A percentile compares a stretch with the other conserved stretches of the same genome.
Conservation (phyloP, 306 rosid species). For the Pyrus bretschneideri region DNA sequence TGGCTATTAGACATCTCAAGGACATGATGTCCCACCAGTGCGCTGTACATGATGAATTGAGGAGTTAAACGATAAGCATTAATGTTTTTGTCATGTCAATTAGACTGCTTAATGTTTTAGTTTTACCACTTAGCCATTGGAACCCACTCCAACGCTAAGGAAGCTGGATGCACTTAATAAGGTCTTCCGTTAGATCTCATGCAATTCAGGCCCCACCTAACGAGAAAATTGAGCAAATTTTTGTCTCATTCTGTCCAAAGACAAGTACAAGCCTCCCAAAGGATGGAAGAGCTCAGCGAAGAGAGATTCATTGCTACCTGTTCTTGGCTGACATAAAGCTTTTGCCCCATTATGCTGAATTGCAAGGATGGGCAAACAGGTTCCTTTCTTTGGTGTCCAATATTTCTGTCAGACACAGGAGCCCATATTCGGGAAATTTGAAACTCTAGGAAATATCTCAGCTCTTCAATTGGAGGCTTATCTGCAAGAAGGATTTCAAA, state of each 20-base stretch:
- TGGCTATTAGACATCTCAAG: conserved; percentile 2
- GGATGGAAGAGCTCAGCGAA: background rate
- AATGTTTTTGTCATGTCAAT: background rate
- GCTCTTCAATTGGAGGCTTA: conserved; percentile 94
- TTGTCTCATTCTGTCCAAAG: background rate
- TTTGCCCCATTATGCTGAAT: conserved; percentile 96
- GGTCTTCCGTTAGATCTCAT: background rate
- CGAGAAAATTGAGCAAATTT: background rate
- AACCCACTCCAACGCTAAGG: background rate
- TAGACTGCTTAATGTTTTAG: background rate
- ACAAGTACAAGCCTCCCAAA: background rate
- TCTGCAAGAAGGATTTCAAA: conserved; percentile 34
- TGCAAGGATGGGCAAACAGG: conserved; percentile 94
- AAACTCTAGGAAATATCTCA: conserved; percentile 87
- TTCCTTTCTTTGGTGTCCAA: conserved; percentile 86
- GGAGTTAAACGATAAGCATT: background rate
- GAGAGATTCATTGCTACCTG: conserved; percentile 40
- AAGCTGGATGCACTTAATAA: background rate
- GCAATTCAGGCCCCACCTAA: background rate
- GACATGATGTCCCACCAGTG: background rate
- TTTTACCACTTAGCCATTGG: background rate
- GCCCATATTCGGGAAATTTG: conserved; percentile 85
- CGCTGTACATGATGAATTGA: background rate
- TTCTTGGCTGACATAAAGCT: conserved; percentile 83
- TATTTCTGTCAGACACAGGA: conserved; percentile 54